Evolutionary conservation across 2,329 filamentous ascomycete species (phyloP).

Genomic region (Diaporthe vexans): DNA sequence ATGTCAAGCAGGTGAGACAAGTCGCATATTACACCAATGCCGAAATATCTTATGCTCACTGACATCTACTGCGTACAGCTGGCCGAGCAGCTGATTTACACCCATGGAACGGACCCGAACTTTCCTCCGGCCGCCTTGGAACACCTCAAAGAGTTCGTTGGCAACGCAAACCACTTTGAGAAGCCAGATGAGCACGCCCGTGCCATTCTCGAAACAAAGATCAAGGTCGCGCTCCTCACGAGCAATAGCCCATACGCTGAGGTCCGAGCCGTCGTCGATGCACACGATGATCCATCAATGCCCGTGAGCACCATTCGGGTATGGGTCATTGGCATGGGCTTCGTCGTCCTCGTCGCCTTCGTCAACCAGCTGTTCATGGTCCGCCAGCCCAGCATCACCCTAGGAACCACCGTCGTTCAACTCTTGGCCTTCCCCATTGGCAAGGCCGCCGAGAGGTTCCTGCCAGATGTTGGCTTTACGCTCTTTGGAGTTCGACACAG

Average conservation of each 20-base stretch:
- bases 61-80: background rate
- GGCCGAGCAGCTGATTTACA: slow-evolving; percentile 37
- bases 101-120: slow-evolving; percentile 62
- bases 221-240: slow-evolving; percentile 66
- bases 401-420: slow-evolving; percentile 69
- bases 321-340: slow-evolving; percentile 68
- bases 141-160: slow-evolving; percentile 57
- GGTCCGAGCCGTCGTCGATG: slow-evolving; percentile 68
- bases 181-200: slow-evolving; percentile 62
- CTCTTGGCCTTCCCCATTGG: slow-evolving; percentile 69
- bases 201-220: slow-evolving; percentile 67
- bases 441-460: slow-evolving; percentile 61
- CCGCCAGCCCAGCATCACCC: slow-evolving; percentile 66
- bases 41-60: background rate
- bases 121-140: slow-evolving; percentile 58
- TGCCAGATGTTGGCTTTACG: slow-evolving; percentile 66
- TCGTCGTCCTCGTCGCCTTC: slow-evolving; percentile 63
- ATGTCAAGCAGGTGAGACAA: background rate
- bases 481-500: slow-evolving; percentile 63
- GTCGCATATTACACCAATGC: background rate
- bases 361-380: slow-evolving; percentile 72
- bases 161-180: slow-evolving; percentile 56
- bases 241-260: slow-evolving; percentile 71
- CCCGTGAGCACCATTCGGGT: slow-evolving; percentile 68
- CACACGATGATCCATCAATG: slow-evolving; percentile 64